phyloP scores from a whole-genome alignment of 225 moss, liverwort and hornwort genomes.

The Thuidium tamariscinum region DNA sequence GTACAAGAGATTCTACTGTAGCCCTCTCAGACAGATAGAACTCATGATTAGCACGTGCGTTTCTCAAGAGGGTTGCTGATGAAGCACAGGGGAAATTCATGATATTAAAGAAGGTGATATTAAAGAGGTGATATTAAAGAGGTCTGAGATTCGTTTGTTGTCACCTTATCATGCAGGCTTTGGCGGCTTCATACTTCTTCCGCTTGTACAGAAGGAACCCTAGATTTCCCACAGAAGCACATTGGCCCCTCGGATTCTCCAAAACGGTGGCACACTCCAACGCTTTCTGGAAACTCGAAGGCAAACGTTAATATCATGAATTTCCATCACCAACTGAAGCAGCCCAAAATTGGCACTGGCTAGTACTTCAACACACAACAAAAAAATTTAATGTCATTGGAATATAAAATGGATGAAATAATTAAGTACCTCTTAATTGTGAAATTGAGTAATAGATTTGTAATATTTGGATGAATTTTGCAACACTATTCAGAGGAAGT shows the following conservation, averaged over 20 bases:
- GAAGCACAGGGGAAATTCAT: not conserved
- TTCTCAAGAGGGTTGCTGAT: not conserved
- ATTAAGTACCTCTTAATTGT: not conserved
- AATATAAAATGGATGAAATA: not conserved
- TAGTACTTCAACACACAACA: not conserved
- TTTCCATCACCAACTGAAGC: not conserved
- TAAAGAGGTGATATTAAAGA: not conserved
- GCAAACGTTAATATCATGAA: not conserved
- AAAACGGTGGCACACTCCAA: constrained; percentile 63
- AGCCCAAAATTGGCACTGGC: not conserved
- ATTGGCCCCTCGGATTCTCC: constrained; percentile 72
- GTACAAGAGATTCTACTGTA: too few relatives aligned
- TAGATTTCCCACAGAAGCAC: constrained; percentile 73
- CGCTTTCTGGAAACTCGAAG: constrained; percentile 48
- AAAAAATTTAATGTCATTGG: not conserved
- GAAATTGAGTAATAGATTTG: not conserved
- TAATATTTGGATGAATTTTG: not conserved
- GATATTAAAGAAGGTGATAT: not conserved
- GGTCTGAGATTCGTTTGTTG: not conserved
- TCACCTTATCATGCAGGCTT: constrained; percentile 68
- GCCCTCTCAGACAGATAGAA: not conserved
- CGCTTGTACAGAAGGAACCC: constrained; percentile 73
- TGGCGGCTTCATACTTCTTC: constrained; percentile 66
- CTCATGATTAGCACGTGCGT: too few relatives aligned
- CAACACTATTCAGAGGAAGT: not conserved